Evolutionary conservation across 352 stramenopile species (phyloP), one percentile per base, ranked within the genome.

Genomic region (Pythium periplocum): DNA sequence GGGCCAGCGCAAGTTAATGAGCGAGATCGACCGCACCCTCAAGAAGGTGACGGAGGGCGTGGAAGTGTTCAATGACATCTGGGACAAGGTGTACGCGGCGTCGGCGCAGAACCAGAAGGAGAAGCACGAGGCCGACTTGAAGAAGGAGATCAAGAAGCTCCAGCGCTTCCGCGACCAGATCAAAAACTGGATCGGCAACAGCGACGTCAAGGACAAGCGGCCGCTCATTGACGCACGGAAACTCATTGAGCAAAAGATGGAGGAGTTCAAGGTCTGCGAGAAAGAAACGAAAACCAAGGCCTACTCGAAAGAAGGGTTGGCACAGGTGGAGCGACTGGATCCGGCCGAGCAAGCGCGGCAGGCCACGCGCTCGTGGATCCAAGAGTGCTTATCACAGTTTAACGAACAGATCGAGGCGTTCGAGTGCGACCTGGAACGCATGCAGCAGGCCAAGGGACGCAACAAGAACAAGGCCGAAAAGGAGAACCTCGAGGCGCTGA

Each of bases 111-210:
- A 96, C 62, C 96, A 99, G 69, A 99, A 99, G 71, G 97, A 99
- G 73, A 99, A 99, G 76, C 98, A 99, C 62, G 97, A 99, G 71
- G 84, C 91, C 38, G 97, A 99, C 68, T 73, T 99, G 53, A 99
- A 99, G 73, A 99, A 99, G 61, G 97, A 99, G 83, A 99, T 99
- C 66, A 99, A 99, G 78, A 99, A 99, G 74, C 81, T 99, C 40
- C 97, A 99, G 84, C 83, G 96, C 42, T 90, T 96, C 64, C 91
- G 97, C 30, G 97, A 99, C 76, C 96, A 99, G 76, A 98, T 99
- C 70, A 99, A 99, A 76, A 98, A 90, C 56, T 99, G 97, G 97
- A 97, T 99, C 58, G 75, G 85, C 53, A 98, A 94, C 53, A 95
- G 85, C 45, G 97, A 99, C 57, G 96, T 99, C 52, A 99, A 99